Evolutionary conservation across 805 yeast species (phyloP).

Genomic region (Hanseniaspora pseudoguilliermondii): DNA sequence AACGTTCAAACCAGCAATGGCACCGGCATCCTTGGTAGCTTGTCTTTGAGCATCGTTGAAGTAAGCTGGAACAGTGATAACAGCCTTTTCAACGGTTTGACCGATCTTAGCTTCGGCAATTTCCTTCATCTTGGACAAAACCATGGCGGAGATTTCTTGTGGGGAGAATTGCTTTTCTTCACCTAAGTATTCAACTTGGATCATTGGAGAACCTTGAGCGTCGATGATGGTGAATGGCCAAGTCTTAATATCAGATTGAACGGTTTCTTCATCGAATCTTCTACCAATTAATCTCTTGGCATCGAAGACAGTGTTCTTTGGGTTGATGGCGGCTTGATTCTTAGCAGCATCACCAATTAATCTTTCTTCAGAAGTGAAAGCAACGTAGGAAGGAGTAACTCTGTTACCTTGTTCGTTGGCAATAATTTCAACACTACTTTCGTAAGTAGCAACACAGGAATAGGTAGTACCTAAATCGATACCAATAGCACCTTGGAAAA

Average conservation of each 20-base stretch:
- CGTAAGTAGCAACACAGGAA: conserved; percentile 71
- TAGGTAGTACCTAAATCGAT: conserved; percentile 90
- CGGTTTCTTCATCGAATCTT: conserved; percentile 61
- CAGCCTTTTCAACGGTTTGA: conserved; percentile 59
- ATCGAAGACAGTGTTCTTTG: conserved; percentile 65
- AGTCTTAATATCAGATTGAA: conserved; percentile 81
- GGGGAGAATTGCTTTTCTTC: conserved; percentile 60
- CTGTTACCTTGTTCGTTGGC: conserved; percentile 81
- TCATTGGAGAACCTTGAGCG: conserved; percentile 53
- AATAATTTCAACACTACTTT: conserved; percentile 63
- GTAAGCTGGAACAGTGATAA: conserved; percentile 68
- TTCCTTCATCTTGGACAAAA: conserved; percentile 70
- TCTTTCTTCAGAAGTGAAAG: conserved; percentile 67
- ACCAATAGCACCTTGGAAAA: conserved; percentile 98
- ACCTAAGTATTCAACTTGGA: conserved; percentile 57
- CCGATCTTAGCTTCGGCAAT: conserved; percentile 69
- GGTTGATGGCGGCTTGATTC: conserved; percentile 73
- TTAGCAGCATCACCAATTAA: conserved; percentile 74
- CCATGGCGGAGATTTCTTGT: conserved; percentile 66
- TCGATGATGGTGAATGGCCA: conserved; percentile 71
- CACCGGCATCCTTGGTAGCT: conserved; percentile 74
- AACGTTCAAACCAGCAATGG: conserved; percentile 67
- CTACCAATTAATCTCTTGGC: conserved; percentile 75
- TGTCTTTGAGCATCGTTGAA: conserved; percentile 72
- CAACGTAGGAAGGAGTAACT: conserved; percentile 72